phyloP scores from a whole-genome alignment of 148 eudicot species.

The Talinum fruticosum region DNA sequence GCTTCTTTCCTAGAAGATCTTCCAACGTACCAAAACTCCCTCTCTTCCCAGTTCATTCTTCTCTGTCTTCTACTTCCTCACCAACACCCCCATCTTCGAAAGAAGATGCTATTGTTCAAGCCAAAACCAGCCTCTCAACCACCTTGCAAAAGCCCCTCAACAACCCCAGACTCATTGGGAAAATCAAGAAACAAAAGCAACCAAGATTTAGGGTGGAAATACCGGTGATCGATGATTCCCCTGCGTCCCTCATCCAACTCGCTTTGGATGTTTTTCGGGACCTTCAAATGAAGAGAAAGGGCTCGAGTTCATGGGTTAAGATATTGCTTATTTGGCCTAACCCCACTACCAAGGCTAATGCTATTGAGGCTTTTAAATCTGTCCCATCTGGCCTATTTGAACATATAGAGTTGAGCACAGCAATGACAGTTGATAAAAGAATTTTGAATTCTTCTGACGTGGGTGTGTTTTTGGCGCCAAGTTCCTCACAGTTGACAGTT shows the following conservation, averaged over 20 bases:
- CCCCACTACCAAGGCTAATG: conserved; percentile 37
- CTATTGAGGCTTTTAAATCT: conserved; percentile 30
- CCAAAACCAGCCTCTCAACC: conserved; percentile 64
- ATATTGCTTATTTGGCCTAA: conserved; percentile 54
- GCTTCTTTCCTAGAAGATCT: conserved; percentile 11
- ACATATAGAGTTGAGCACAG: conserved; percentile 43
- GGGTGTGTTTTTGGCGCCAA: conserved; percentile 77
- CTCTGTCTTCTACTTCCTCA: conserved; percentile 42
- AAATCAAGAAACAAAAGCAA: conserved; percentile 67
- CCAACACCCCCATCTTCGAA: conserved; percentile 65
- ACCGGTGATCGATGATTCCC: conserved; percentile 70
- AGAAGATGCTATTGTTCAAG: conserved; percentile 84
- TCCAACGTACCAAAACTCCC: conserved; percentile 2
- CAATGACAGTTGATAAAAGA: conserved; percentile 40
- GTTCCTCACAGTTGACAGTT: conserved; percentile 46
- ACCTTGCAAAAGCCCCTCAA: conserved; percentile 71
- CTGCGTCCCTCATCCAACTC: conserved; percentile 48
- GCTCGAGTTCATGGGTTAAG: conserved; percentile 31
- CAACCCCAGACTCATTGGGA: conserved; percentile 64
- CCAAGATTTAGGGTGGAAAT: conserved; percentile 76
- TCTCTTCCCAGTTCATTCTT: conserved; percentile 28
- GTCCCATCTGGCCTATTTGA: conserved; percentile 26
- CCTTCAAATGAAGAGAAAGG: conserved; percentile 49
- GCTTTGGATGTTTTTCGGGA: conserved; percentile 58
- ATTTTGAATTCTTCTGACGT: conserved; percentile 66